phyloP scores from a whole-genome alignment of 345 rosid genomes.

The Schrenkiella parvula region DNA sequence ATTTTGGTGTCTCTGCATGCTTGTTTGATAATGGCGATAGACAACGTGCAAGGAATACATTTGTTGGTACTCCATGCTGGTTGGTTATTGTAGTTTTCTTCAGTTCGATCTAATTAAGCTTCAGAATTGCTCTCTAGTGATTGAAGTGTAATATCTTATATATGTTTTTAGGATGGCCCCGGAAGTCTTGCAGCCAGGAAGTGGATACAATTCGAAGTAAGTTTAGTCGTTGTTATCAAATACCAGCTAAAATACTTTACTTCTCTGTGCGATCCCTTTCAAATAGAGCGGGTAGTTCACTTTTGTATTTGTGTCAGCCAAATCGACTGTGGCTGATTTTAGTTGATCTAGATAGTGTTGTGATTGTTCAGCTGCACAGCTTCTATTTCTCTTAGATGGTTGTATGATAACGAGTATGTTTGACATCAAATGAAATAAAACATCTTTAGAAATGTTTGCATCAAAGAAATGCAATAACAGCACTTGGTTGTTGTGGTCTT shows the following conservation, averaged over 20 bases:
- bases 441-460: slow-evolving; percentile 1
- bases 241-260: background rate
- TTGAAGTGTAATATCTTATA: background rate
- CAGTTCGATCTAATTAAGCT: background rate
- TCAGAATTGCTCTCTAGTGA: background rate
- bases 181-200: slow-evolving; percentile 95
- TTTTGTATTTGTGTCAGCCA: background rate
- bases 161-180: slow-evolving; percentile 92
- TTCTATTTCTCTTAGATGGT: background rate
- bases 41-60: slow-evolving; percentile 93
- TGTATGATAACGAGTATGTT: background rate
- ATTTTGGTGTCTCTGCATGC: slow-evolving; percentile 96
- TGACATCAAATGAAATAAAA: background rate
- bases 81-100: slow-evolving; percentile 35
- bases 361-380: background rate
- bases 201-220: slow-evolving; percentile 95
- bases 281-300: background rate
- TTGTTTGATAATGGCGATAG: slow-evolving; percentile 95
- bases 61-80: slow-evolving; percentile 99
- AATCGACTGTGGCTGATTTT: background rate
- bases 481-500: slow-evolving; percentile 32
- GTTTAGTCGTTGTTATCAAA: slow-evolving; percentile 15
- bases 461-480: slow-evolving; percentile 8
- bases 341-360: background rate
- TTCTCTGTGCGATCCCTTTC: background rate